Conservation (phyloP, 176 grass and related monocot species). For the Oropetium thomaeum region DNA sequence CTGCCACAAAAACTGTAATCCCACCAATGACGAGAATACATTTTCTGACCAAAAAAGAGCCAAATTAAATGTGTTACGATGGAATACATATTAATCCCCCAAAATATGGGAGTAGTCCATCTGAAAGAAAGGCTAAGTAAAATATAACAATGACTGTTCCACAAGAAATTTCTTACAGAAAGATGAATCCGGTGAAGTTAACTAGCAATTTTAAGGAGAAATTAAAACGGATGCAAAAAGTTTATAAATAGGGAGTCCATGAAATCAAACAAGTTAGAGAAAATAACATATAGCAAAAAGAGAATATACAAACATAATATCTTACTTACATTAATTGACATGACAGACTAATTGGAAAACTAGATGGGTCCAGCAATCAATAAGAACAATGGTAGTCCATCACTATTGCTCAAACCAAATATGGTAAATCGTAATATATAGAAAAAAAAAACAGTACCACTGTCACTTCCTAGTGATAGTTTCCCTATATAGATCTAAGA, state of each 20-base stretch:
- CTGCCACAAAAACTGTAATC: constrained; percentile 85
- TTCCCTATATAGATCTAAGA: neutral
- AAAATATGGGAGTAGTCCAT: neutral
- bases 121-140: neutral
- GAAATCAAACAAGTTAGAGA: neutral
- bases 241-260: neutral
- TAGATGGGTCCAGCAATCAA: neutral
- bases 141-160: constrained; percentile 8
- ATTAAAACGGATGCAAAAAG: constrained; percentile 15
- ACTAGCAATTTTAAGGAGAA: neutral
- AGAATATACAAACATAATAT: neutral
- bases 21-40: constrained; percentile 82
- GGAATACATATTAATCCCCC: neutral
- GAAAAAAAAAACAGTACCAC: neutral
- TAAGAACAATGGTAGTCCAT: neutral
- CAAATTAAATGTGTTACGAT: constrained; percentile 15
- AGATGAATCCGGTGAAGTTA: neutral
- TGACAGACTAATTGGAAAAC: neutral
- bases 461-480: neutral
- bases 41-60: constrained; percentile 69
- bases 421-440: neutral
- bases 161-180: neutral
- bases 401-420: neutral
- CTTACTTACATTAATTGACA: neutral
- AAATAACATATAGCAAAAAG: neutral